Base-by-base conservation (phyloP, 2,329 filamentous ascomycete genomes). In the Plectosphaerella cucumerina region DNA sequence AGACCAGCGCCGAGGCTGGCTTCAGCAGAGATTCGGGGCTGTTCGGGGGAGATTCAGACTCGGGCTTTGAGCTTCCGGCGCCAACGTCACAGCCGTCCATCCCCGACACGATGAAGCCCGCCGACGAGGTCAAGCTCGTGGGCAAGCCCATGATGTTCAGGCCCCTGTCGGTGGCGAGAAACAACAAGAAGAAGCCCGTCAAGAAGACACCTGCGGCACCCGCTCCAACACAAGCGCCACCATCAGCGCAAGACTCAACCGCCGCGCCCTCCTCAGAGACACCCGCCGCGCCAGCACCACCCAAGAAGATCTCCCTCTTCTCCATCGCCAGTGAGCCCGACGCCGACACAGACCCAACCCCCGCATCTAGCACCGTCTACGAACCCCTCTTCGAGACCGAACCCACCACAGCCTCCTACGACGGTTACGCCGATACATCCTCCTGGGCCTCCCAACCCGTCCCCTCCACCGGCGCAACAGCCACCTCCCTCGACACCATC, bases 101-200 rank as follows among this genome's bases (percentile, higher is more conserved):
- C 59, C 76, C 78, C 1, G 73, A 72, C 12, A 78, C 78, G 41
- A 76, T 82, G 60, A 82, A 83, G 60, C 69, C 78, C 22, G 78
- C 78, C n/a, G 75, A 80, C 2, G 82, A 86, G 52, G 78, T 87
- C 15, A 86, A 89, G 69, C 69, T 88, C 14, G 80, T 86, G 2
- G 89, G 88, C 18, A 94, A 92, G 59, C 83, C 90, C 12, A 82
- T 92, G 67, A 89, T 90, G 82, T 97, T 97, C 68, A 88, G 86
- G 64, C 93, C 93, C 4, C 74, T 97, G 35, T 96, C 92, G 1
- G 91, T 97, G 14, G 82, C 85, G 15, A 80, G 89, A 54, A 90
- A 87, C 56, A 78, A 84, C 26, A 81, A 80, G 56, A 90, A 86
- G 71, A 85, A 80, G 61, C 72, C 75, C 51, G 65, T 66, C 35